Percentiles rank a stretch among this genome's conserved stretches.
Evolutionary conservation across 2,329 filamentous ascomycete species (phyloP).

Genomic region (Fusarium armeniacum): DNA sequence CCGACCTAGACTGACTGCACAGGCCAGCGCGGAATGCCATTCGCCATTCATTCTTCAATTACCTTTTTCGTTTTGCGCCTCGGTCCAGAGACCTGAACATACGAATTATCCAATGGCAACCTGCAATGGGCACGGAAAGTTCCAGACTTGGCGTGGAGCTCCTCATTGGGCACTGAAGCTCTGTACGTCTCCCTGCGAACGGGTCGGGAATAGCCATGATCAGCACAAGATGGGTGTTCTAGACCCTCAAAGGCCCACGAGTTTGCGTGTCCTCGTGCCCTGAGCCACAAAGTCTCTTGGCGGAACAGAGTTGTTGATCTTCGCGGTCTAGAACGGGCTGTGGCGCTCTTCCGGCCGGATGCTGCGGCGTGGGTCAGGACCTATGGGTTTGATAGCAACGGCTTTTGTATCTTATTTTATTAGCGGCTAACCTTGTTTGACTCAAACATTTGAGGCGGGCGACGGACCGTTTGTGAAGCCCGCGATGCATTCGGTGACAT

Average conservation of each 20-base stretch:
- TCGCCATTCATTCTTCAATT: not conserved
- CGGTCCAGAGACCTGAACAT: not conserved
- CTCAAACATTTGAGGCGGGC: not conserved
- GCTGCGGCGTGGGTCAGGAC: slow-evolving; percentile 21
- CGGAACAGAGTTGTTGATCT: not conserved
- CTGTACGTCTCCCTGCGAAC: slow-evolving; percentile 30
- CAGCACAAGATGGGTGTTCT: slow-evolving; percentile 20
- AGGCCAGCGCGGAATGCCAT: slow-evolving; percentile 10
- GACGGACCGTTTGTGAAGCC: slow-evolving; percentile 11
- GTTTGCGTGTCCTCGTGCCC: slow-evolving; percentile 42
- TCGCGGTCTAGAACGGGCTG: slow-evolving; percentile 38
- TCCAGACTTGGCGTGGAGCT: not conserved
- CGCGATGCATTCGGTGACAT: not conserved
- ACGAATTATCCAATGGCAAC: slow-evolving; percentile 24
- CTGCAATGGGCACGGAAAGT: slow-evolving; percentile 1
- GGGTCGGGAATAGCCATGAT: slow-evolving; percentile 45
- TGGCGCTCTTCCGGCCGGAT: slow-evolving; percentile 40
- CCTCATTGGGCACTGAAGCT: slow-evolving; percentile 9
- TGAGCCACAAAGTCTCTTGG: slow-evolving; percentile 39
- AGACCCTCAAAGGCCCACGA: slow-evolving; percentile 9
- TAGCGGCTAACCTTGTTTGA: not conserved
- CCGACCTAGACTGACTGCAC: not conserved
- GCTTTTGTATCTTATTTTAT: slow-evolving; percentile 12
- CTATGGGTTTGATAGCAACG: slow-evolving; percentile 17
- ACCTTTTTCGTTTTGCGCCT: slow-evolving; percentile 19